Conservation (phyloP, 129 eudicot species). For the Oenanthe sinensis region DNA sequence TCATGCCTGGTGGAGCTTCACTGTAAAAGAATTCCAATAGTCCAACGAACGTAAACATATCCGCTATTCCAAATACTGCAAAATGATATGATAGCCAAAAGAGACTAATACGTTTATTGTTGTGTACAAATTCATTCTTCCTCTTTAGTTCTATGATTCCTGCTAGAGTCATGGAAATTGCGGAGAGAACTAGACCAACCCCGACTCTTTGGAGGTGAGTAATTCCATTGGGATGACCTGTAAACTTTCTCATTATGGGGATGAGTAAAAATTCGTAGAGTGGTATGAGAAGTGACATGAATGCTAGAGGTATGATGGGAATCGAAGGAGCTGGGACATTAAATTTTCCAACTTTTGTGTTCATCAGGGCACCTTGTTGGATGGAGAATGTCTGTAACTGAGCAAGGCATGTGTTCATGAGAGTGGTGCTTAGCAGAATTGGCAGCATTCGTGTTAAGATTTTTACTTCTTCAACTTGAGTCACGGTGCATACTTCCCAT, state of each 20-base stretch:
- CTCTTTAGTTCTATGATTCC: conserved; percentile 20
- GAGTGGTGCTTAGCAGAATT: conserved; percentile 14
- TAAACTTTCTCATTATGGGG: conserved; percentile 16
- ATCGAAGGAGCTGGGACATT: conserved; percentile 21
- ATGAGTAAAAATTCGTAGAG: conserved; percentile 11
- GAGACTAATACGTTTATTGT: conserved; percentile 10
- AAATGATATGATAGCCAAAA: conserved; percentile 19
- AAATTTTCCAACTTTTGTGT: conserved; percentile 13
- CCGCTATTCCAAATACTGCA: conserved; percentile 13
- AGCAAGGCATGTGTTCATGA: conserved; percentile 23
- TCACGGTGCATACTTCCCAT: conserved; percentile 22
- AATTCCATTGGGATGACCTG: conserved; percentile 19
- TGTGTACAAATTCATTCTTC: background rate
- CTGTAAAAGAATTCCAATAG: conserved; percentile 22
- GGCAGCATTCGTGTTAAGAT: conserved; percentile 18
- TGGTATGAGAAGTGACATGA: conserved; percentile 15
- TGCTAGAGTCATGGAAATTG: conserved; percentile 21
- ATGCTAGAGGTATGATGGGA: conserved; percentile 13
- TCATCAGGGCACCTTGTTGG: conserved; percentile 19
- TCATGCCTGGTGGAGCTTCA: conserved; percentile 19
- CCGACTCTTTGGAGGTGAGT: conserved; percentile 26
- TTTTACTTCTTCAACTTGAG: conserved; percentile 25
- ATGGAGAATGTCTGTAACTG: conserved; percentile 25
- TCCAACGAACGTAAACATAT: conserved; percentile 20
- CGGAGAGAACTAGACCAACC: conserved; percentile 17